These are phyloP conservation scores for Lactifluus hygrophoroides DNA, from an alignment of 768 basidiomycete species.

Conservation along the genomic window DNA sequence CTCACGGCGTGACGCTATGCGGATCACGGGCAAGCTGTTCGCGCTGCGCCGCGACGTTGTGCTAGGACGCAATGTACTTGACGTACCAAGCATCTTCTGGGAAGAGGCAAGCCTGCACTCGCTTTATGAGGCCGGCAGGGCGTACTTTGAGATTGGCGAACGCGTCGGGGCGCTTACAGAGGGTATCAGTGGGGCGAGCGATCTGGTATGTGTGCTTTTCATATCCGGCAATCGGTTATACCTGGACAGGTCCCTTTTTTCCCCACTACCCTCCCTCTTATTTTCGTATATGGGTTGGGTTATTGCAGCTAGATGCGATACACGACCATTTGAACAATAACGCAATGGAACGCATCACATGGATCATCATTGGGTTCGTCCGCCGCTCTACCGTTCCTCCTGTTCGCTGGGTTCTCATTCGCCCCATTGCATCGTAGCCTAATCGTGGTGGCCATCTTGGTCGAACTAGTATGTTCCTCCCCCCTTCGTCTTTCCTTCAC, in stretches of 20 bases:
- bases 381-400: slow-evolving; percentile 24
- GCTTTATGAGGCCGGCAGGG: slow-evolving; percentile 85
- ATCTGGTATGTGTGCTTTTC: slow-evolving; percentile 52
- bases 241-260: too few species aligned
- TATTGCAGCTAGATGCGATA: slow-evolving; percentile 69
- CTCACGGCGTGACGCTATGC: slow-evolving; percentile 73
- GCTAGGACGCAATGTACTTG: slow-evolving; percentile 85
- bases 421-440: slow-evolving; percentile 41
- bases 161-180: slow-evolving; percentile 84
- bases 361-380: slow-evolving; percentile 57
- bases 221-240: neutral
- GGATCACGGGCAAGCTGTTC: slow-evolving; percentile 54
- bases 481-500: neutral
- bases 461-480: slow-evolving; percentile 56
- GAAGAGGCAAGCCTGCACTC: slow-evolving; percentile 83
- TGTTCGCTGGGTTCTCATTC: slow-evolving; percentile 14
- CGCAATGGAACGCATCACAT: slow-evolving; percentile 87
- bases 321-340: slow-evolving; percentile 88
- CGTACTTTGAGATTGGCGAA: slow-evolving; percentile 87
- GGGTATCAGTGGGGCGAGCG: slow-evolving; percentile 77
- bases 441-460: slow-evolving; percentile 83
- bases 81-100: slow-evolving; percentile 94
- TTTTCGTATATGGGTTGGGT: neutral
- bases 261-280: neutral
- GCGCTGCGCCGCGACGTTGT: slow-evolving; percentile 77